Conservation (phyloP, 768 basidiomycete species). For the Naematelia aurantialba region DNA sequence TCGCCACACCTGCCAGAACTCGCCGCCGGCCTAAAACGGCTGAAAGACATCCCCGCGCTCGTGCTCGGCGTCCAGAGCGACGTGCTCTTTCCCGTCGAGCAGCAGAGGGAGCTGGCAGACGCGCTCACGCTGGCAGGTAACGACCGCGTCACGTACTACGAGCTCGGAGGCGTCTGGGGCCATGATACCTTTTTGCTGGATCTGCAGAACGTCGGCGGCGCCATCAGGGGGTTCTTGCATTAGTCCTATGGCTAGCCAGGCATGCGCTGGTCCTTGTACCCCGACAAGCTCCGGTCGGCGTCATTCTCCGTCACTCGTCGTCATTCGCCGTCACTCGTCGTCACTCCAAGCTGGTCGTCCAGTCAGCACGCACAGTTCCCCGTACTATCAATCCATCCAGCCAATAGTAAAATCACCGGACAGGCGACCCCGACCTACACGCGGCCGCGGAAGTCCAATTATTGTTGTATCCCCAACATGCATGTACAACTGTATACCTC, state of each 20-base stretch:
- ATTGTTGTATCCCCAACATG: no score
- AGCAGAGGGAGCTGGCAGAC: slow-evolving; percentile 90
- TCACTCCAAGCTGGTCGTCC: no score
- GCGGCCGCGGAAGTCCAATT: no score
- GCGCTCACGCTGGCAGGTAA: slow-evolving; percentile 89
- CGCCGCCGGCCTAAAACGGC: slow-evolving; percentile 70
- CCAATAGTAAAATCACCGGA: no score
- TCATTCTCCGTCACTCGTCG: no score
- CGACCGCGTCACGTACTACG: slow-evolving; percentile 84
- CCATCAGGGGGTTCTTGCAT: slow-evolving; percentile 80
- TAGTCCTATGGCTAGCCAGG: no score
- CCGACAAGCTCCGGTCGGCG: slow-evolving; percentile 3
- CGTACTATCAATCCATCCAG: no score
- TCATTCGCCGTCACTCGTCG: no score
- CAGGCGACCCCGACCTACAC: no score
- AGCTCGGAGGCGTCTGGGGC: slow-evolving; percentile 98
- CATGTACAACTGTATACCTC: slow-evolving; percentile 1
- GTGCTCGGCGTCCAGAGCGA: slow-evolving; percentile 95
- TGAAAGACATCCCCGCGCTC: slow-evolving; percentile 72
- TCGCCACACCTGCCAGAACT: slow-evolving; percentile 72
- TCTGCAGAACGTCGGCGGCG: slow-evolving; percentile 82
- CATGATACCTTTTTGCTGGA: slow-evolving; percentile 98
- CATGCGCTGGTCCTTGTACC: no score
- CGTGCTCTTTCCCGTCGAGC: slow-evolving; percentile 93
- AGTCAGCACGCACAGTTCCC: no score